A percentile compares a stretch with the other conserved stretches of the same genome.
phyloP scores from a whole-genome alignment of 2,329 filamentous ascomycete genomes.

The Aspergillus sp. region DNA sequence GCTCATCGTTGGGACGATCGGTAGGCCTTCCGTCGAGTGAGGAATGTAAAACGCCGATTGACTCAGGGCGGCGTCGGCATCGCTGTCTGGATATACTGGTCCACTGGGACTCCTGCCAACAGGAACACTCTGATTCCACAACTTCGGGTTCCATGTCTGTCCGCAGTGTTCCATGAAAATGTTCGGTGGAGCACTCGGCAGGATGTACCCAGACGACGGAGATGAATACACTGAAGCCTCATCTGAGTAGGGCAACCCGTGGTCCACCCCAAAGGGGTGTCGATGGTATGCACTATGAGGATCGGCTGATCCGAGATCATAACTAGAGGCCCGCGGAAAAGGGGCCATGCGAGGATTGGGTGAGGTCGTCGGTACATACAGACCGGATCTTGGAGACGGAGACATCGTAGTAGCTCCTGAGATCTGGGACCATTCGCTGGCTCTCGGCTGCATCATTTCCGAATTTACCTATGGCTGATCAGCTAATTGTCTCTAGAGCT shows the following conservation, averaged over 20 bases:
- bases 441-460: conserved; percentile 28
- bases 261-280: conserved; percentile 24
- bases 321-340: conserved; percentile 26
- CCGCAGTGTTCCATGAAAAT: conserved; percentile 30
- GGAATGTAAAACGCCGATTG: conserved; percentile 30
- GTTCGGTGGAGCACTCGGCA: conserved; percentile 36
- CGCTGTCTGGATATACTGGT: conserved; percentile 32
- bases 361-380: conserved; percentile 24
- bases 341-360: conserved; percentile 21
- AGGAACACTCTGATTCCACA: conserved; percentile 30
- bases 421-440: conserved; percentile 33
- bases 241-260: conserved; percentile 36
- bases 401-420: conserved; percentile 18
- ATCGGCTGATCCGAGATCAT: conserved; percentile 28
- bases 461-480: conserved; percentile 37
- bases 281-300: conserved; percentile 25
- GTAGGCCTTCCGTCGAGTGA: conserved; percentile 28
- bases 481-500: not conserved
- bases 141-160: conserved; percentile 30
- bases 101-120: conserved; percentile 24
- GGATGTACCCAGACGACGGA: conserved; percentile 38
- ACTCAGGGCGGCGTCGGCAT: conserved; percentile 25
- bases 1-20: conserved; percentile 26
- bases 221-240: conserved; percentile 36
- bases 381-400: conserved; percentile 23